These are phyloP conservation scores for Polytolypa hystricis DNA, from an alignment of 2,329 filamentous ascomycete genomes.

Conservation along the genomic window DNA sequence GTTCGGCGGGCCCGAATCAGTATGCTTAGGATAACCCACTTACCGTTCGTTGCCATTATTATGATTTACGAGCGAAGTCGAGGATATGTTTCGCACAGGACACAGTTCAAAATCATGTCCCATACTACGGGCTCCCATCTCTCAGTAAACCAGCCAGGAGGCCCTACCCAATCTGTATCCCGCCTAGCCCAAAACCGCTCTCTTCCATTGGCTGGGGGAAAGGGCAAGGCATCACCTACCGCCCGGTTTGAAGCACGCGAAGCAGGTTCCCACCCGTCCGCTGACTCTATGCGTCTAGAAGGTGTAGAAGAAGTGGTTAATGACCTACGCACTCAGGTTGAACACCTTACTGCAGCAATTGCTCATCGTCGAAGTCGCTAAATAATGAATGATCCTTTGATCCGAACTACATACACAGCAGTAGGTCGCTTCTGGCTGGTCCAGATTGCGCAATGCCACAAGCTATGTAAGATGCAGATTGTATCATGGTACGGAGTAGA, in stretches of 20 bases:
- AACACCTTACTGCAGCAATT: slow-evolving; percentile 21
- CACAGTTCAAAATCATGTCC: slow-evolving; percentile 15
- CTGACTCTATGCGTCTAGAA: slow-evolving; percentile 18
- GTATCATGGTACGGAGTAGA: no score
- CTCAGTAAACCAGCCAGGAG: slow-evolving; percentile 15
- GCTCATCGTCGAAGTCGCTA: slow-evolving; percentile 8
- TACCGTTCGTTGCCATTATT: slow-evolving; percentile 47
- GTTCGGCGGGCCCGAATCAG: slow-evolving; percentile 47
- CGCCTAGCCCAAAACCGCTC: background rate
- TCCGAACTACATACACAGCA: no score
- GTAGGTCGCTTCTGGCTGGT: no score
- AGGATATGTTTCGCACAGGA: slow-evolving; percentile 17
- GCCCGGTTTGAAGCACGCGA: background rate
- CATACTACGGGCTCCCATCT: slow-evolving; percentile 13
- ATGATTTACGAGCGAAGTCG: slow-evolving; percentile 41
- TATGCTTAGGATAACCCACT: slow-evolving; percentile 48
- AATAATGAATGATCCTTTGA: background rate
- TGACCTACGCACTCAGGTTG: slow-evolving; percentile 25
- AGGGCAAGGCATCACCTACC: background rate
- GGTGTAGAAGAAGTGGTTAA: slow-evolving; percentile 27
- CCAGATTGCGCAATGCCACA: no score
- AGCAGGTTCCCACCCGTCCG: slow-evolving; percentile 9
- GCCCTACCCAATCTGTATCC: slow-evolving; percentile 14
- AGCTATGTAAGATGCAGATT: no score
- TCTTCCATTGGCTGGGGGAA: background rate